Base-by-base conservation (phyloP, 768 basidiomycete species). In the Asterophora parasitica region DNA sequence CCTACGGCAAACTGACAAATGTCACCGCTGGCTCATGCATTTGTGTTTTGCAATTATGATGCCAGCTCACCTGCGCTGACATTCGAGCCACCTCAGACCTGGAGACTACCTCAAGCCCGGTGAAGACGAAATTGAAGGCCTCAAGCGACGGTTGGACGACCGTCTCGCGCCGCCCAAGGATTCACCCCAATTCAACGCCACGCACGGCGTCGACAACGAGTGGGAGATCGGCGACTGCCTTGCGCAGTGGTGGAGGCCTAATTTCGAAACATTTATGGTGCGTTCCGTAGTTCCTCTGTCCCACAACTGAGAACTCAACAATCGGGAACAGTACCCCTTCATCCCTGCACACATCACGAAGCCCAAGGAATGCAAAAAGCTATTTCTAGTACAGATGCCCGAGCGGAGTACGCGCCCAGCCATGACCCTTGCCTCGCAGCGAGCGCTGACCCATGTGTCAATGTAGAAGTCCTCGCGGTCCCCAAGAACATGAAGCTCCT, bases 401-500 rank as follows among this genome's bases (percentile, higher is more conserved):
- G 90, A 92, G 63, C 78, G 82, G 51, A 95, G 95, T 95, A 50
- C 60, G 89, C 79, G 8, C 2, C 19, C 33, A 49, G 12, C 30
- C 26, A n/a, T 28, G 28, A 37, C 38, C 16, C 33, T 16, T 23
- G 23, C 3, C 23, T 3, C 23, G 6, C 23, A 23, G 6, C 23
- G 6, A 23, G 6, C 23, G 23, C 23, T 23, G 44, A 17, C 34
- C 45, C 34, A 35, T 38, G 26, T 27, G 32, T 41, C 23, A 36
- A 20, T 17, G 16, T 65, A 97, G 95, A 96, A 65, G 89, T 95
- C 12, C 82, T 99, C 7, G 92, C 93, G 0, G 94, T 99, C 3
- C 96, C 96, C 0, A 91, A 90, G 69, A 99, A 99, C 66, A 97
- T 98, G 95, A 98, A 98, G 63, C 80, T 99, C 7, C 82, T 95